Base-by-base conservation (phyloP, 768 basidiomycete species). In the Suillus hirtellus region DNA sequence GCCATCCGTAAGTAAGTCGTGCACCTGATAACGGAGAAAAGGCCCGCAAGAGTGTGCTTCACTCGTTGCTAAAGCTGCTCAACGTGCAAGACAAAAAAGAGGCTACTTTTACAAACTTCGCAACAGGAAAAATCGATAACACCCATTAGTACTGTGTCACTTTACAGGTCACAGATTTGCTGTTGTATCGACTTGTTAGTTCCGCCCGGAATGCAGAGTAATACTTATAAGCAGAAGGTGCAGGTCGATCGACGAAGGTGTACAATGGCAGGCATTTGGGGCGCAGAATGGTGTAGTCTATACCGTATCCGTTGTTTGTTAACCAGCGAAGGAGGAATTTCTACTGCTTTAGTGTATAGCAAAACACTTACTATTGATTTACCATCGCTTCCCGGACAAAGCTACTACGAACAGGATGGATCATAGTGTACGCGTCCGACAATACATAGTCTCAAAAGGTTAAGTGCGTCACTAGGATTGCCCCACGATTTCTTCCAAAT, bases 31-130 rank as follows among this genome's bases (percentile, higher is more conserved):
- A 40, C 24, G 12, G 24, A 58, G 38, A 58, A 56, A 58, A 58
- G 55, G 55, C 35, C 38, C 19, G 38, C 4, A 58, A 40, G 24
- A 42, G 24, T 42, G 24, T 42, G 38, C 24, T 58, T 58, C 38
- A 42, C 24, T 31, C 52, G 37, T 14, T 15, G 38, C 35, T 37
- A 35, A 54, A 12, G 31, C 34, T 55, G 53, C 21, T 55, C 9
- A 4, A 43, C 6, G 14, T 5, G 15, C 10, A 42, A 6, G 38
- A 40, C 55, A 9, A 58, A 40, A 40, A 17, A 24, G 38, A 40
- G 40, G 37, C 21, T 24, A 61, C 15, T 58, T 58, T 58, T 58
- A 1, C 35, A 40, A 56, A 58, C 55, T 58, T 38, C 55, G 55
- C 55, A 52, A 17, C 8, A 8, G 49, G 49, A 31, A 52, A 31